phyloP scores from a whole-genome alignment of 2,329 filamentous ascomycete genomes.

The Aspergillus sp. region DNA sequence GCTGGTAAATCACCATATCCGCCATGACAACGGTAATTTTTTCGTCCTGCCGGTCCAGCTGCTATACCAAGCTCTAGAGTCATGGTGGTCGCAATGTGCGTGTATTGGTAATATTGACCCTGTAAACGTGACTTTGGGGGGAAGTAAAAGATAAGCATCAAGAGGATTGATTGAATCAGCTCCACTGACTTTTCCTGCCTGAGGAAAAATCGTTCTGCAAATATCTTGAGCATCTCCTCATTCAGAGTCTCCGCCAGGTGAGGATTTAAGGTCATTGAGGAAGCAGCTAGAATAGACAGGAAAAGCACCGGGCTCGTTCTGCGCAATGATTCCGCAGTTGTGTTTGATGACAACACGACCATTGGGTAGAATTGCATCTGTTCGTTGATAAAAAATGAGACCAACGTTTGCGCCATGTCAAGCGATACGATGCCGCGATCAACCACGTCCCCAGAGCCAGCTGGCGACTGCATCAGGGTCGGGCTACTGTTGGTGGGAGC shows the following conservation, averaged over 20 bases:
- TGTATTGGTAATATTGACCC: slow-evolving; percentile 55
- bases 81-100: slow-evolving; percentile 49
- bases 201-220: slow-evolving; percentile 5
- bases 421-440: not conserved
- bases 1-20: not conserved
- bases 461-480: not conserved
- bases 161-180: slow-evolving; percentile 50
- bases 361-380: not conserved
- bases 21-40: not conserved
- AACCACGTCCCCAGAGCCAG: slow-evolving; percentile 2
- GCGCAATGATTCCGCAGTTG: not conserved
- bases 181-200: slow-evolving; percentile 3
- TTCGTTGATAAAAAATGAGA: not conserved
- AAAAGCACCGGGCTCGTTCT: slow-evolving; percentile 5
- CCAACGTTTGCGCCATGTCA: not conserved
- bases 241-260: not conserved
- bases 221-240: not conserved
- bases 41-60: not conserved
- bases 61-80: slow-evolving; percentile 1
- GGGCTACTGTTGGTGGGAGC: not conserved
- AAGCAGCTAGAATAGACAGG: slow-evolving; percentile 3
- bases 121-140: slow-evolving; percentile 51
- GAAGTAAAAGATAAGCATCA: slow-evolving; percentile 54
- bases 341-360: not conserved
- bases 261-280: not conserved